Evolutionary conservation across 371 early-diverging fungal genomes (phyloP), one percentile per base, ranked within the genome.

Genomic region (Syncephalastrum monosporum): DNA sequence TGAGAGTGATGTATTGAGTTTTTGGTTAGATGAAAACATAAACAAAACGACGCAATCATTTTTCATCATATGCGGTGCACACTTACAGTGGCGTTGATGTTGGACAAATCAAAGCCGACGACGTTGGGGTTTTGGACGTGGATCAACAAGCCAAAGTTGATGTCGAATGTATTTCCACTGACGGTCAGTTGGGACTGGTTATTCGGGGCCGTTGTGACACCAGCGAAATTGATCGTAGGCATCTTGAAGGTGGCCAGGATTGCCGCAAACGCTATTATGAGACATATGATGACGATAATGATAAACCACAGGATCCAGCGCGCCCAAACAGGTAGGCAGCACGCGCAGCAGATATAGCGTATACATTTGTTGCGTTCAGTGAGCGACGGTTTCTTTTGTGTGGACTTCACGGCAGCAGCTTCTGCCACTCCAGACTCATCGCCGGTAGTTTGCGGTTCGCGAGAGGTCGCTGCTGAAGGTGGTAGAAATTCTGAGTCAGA

Each of bases 111-210:
- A 56, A 81, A 71, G 38, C 60, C 65, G 47, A 77, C 43, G 7
- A 76, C 59, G 57, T 81, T 81, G n/a, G 76, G 74, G 54, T 81
- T 77, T 17, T 55, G 38, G 19, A 74, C 69, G 15, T 70, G 43
- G 38, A 81, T 64, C 24, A 63, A 23, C 25, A 71, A 53, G 5
- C 59, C 63, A 42, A 62, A 57, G 47, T 60, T 62, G 50, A 71
- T 47, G 13, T 46, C 48, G 42, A 62, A 42, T 3, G 47, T 56
- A 50, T 51, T 38, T 3, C 66, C 66, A 24, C 47, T 51, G 45
- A 48, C 57, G 38, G 51, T 43, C 1, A 66, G 13, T 17, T 52
- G 41, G 3, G 58, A 47, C 42, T 41, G 55, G 6, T 50, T 50
- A 29, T 56, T 60, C 15, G 51, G 43, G 33, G 56, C 42, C 15